phyloP scores from a whole-genome alignment of 2,329 filamentous ascomycete genomes.

The Berkeleyomyces rouxiae region DNA sequence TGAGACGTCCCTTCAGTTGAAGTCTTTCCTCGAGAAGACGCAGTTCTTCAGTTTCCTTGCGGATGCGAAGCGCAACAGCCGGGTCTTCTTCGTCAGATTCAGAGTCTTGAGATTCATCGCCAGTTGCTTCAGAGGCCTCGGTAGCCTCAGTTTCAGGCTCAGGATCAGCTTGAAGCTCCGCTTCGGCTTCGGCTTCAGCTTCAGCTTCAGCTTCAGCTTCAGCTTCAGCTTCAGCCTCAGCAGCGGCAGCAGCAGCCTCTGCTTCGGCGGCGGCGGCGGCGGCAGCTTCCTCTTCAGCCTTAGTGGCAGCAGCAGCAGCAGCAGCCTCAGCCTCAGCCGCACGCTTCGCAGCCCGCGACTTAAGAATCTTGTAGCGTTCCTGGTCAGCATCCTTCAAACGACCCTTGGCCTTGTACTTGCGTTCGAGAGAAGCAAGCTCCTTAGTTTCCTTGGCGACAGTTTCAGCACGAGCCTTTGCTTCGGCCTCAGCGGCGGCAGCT shows the following conservation, averaged over 20 bases:
- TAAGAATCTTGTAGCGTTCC: conserved; percentile 4
- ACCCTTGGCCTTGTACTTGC: not conserved
- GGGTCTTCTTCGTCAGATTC: not conserved
- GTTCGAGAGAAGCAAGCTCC: conserved; percentile 5
- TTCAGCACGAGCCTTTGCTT: not conserved
- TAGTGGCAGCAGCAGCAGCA: not conserved
- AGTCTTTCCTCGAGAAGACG: conserved; percentile 7
- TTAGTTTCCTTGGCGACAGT: conserved; percentile 5
- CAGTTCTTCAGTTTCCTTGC: conserved; percentile 6
- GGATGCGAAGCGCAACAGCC: not conserved
- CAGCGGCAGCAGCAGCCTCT: not conserved
- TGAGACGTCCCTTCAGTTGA: conserved; percentile 2
- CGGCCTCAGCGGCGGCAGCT: not conserved
- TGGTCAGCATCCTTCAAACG: conserved; percentile 4
- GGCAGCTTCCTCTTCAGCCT: not conserved
- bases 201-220: not conserved
- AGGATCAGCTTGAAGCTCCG: not conserved
- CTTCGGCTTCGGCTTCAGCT: not conserved
- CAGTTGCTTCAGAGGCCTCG: not conserved
- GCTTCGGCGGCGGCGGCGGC: not conserved
- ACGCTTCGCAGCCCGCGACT: not conserved
- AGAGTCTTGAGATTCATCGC: conserved; percentile 2
- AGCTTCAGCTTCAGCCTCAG: not conserved
- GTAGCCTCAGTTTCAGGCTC: not conserved
- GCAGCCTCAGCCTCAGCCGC: not conserved